phyloP scores from a whole-genome alignment of 2,329 filamentous ascomycete genomes.

The Penicillium sp. region DNA sequence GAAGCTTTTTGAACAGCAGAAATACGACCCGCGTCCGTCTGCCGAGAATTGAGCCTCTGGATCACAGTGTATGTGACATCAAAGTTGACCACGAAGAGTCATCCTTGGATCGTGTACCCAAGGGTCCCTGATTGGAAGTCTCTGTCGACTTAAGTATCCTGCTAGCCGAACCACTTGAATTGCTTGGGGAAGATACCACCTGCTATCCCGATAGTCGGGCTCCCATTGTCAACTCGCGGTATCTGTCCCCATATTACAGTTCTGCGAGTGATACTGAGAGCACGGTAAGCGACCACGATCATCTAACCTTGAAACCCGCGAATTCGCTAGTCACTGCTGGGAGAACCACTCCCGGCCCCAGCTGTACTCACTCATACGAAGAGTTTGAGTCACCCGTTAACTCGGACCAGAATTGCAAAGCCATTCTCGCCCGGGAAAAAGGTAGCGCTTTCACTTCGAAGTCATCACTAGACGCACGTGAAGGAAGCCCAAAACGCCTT shows the following conservation, averaged over 20 bases:
- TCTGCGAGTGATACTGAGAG: neutral
- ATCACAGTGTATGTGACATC: neutral
- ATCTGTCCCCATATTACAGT: constrained; percentile 1
- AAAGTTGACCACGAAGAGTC: neutral
- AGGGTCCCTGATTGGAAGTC: neutral
- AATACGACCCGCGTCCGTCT: constrained; percentile 3
- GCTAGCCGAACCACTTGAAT: constrained; percentile 7
- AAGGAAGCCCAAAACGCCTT: neutral
- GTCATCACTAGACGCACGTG: neutral
- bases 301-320: neutral
- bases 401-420: neutral
- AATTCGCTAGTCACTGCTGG: neutral
- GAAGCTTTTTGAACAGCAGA: neutral
- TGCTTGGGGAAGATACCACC: constrained; percentile 4
- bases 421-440: neutral
- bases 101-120: neutral
- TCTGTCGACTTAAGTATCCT: constrained; percentile 1
- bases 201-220: neutral
- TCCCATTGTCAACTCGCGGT: neutral
- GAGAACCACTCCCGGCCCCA: neutral
- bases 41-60: constrained; percentile 7
- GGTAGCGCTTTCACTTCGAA: neutral
- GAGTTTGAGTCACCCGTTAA: constrained; percentile 1
- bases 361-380: constrained; percentile 3
- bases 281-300: neutral